A percentile compares a stretch with the other conserved stretches of the same genome.
Conservation (phyloP, 2,329 filamentous ascomycete species). For the Epichloe sp. region DNA sequence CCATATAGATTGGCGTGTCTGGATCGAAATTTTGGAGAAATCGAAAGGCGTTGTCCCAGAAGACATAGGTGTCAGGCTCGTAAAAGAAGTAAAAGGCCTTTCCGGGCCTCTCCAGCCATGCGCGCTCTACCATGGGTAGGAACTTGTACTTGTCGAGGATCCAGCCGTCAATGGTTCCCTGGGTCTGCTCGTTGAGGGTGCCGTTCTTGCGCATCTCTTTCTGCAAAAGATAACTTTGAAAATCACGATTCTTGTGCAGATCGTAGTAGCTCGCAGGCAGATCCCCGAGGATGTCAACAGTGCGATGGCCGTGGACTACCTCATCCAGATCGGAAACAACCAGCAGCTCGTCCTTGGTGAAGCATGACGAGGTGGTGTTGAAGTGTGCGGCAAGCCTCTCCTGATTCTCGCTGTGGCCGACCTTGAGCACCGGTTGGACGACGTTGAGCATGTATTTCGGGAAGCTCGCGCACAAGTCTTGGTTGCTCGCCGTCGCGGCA, state of each 20-base stretch:
- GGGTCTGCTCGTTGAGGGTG: constrained; percentile 19
- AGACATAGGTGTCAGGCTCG: constrained; percentile 39
- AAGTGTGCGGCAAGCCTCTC: constrained; percentile 27
- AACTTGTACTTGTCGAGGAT: constrained; percentile 45
- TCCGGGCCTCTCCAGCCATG: constrained; percentile 31
- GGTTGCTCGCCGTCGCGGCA: constrained; percentile 9
- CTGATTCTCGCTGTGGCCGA: constrained; percentile 16
- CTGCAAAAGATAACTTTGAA: constrained; percentile 28
- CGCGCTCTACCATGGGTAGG: constrained; percentile 38
- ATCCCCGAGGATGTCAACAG: constrained; percentile 29
- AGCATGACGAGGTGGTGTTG: constrained; percentile 38
- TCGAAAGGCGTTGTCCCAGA: constrained; percentile 30
- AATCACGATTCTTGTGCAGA: constrained; percentile 19
- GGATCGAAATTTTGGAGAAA: constrained; percentile 32
- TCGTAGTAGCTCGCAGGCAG: constrained; percentile 19
- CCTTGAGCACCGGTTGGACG: constrained; percentile 21
- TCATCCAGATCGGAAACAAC: constrained; percentile 39
- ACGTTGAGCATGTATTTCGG: constrained; percentile 18
- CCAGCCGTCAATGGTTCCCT: constrained; percentile 30
- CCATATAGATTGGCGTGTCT: constrained; percentile 39
- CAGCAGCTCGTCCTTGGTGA: constrained; percentile 26
- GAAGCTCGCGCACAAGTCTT: constrained; percentile 19
- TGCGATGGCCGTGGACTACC: constrained; percentile 26
- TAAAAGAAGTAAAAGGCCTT: constrained; percentile 43
- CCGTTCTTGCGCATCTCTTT: constrained; percentile 20